phyloP scores from a whole-genome alignment of 495 filamentous ascomycete genomes.

The Paragyromitra xinjiangensis region DNA sequence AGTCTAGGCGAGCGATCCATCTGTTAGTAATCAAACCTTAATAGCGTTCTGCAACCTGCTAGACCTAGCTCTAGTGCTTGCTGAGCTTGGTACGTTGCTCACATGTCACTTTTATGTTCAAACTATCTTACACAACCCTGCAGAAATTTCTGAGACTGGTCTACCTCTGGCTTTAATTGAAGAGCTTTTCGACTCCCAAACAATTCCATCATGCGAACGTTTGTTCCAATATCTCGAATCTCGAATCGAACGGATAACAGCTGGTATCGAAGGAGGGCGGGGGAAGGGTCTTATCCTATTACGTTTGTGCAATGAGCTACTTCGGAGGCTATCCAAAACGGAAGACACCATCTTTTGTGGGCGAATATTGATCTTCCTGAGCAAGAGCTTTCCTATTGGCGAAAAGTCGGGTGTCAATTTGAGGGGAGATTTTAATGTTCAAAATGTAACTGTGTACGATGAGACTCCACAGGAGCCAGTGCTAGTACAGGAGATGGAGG shows the following conservation, averaged over 20 bases:
- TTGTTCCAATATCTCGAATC: slow-evolving; percentile 96
- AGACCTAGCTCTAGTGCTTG: slow-evolving; percentile 85
- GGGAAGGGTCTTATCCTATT: slow-evolving; percentile 88
- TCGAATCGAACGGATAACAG: slow-evolving; percentile 82
- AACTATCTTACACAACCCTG: slow-evolving; percentile 52
- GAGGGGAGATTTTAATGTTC: slow-evolving; percentile 92
- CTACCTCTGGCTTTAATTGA: slow-evolving; percentile 90
- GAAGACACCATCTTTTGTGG: slow-evolving; percentile 98
- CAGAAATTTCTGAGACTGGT: slow-evolving; percentile 81
- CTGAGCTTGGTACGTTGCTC: slow-evolving; percentile 71
- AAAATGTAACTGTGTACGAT: slow-evolving; percentile 92
- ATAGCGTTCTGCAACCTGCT: slow-evolving; percentile 90
- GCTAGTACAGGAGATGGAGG: slow-evolving; percentile 71
- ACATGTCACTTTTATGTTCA: slow-evolving; percentile 7
- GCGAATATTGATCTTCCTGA: slow-evolving; percentile 95
- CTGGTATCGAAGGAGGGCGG: slow-evolving; percentile 61
- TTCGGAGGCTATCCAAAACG: slow-evolving; percentile 87
- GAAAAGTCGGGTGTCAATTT: slow-evolving; percentile 98
- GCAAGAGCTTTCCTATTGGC: slow-evolving; percentile 93
- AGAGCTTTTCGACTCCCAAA: slow-evolving; percentile 94
- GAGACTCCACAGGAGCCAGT: slow-evolving; percentile 63
- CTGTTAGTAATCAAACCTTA: slow-evolving; percentile 68
- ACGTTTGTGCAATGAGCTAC: slow-evolving; percentile 91
- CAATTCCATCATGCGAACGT: slow-evolving; percentile 84
- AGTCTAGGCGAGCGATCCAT: slow-evolving; percentile 47